These are phyloP conservation scores for Moricandia moricandioides DNA, from an alignment of 345 rosid genomes.

Conservation along the genomic window DNA sequence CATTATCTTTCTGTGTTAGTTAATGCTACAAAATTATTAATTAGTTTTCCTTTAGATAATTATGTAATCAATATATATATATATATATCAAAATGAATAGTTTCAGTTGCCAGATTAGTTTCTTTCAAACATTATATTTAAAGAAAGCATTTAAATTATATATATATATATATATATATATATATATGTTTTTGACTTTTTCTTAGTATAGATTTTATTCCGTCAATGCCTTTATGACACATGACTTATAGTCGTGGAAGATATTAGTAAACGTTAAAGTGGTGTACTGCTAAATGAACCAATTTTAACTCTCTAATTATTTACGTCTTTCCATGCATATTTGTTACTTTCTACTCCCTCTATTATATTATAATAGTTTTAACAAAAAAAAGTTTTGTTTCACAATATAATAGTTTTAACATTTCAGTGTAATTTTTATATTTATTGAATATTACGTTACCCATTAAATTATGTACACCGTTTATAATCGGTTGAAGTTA, in stretches of 20 bases:
- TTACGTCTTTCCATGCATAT: too few relatives aligned
- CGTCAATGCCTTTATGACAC: not conserved
- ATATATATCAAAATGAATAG: not conserved
- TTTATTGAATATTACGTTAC: too few relatives aligned
- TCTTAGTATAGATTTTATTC: not conserved
- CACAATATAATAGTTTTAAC: too few relatives aligned
- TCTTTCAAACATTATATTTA: not conserved
- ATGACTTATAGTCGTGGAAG: not conserved
- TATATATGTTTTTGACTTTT: not conserved
- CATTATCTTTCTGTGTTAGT: conserved; percentile 24
- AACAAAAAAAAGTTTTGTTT: too few relatives aligned
- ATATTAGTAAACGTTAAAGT: not conserved
- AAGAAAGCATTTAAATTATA: not conserved
- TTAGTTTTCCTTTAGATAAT: not conserved
- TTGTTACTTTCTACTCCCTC: too few relatives aligned
- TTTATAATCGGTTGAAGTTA: too few relatives aligned
- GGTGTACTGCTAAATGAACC: not conserved
- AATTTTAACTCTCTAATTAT: not conserved
- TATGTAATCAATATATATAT: not conserved
- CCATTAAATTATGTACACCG: too few relatives aligned
- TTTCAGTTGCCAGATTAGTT: not conserved
- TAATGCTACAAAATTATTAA: conserved; percentile 17
- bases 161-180: not conserved
- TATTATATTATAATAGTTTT: too few relatives aligned
- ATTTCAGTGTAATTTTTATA: too few relatives aligned